Evolutionary conservation across 805 yeast genomes (phyloP).

Genomic region (Spathaspora hagerdaliae): DNA sequence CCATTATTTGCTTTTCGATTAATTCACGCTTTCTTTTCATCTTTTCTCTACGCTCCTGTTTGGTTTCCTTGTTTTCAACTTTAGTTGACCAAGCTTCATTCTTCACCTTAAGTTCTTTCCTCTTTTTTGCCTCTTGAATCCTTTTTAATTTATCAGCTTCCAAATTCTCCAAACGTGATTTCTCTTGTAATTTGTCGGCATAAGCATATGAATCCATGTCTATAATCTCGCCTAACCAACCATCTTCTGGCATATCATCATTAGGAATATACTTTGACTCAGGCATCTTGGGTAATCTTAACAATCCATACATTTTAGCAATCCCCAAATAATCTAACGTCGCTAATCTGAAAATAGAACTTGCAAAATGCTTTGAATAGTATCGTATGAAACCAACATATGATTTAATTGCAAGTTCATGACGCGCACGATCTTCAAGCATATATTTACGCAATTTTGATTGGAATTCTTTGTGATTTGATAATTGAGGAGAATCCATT

Average conservation of each 20-base stretch:
- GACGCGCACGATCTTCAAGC: conserved; percentile 69
- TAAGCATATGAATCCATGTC: conserved; percentile 69
- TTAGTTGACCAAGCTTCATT: conserved; percentile 83
- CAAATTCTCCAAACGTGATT: conserved; percentile 53
- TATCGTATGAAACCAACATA: conserved; percentile 81
- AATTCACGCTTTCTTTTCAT: conserved; percentile 64
- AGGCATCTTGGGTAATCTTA: conserved; percentile 92
- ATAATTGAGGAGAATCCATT: conserved; percentile 19
- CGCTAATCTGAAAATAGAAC: conserved; percentile 78
- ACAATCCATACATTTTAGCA: conserved; percentile 74
- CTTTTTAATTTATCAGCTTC: conserved; percentile 40
- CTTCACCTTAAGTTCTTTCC: conserved; percentile 44
- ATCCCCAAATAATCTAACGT: conserved; percentile 67
- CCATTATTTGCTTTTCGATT: conserved; percentile 49
- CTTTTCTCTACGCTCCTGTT: conserved; percentile 62
- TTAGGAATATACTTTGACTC: conserved; percentile 56
- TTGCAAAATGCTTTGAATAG: conserved; percentile 83
- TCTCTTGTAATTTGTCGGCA: conserved; percentile 61
- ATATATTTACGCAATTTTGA: conserved; percentile 47
- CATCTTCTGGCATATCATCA: conserved; percentile 58
- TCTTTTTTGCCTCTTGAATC: conserved; percentile 36
- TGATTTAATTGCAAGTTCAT: conserved; percentile 75
- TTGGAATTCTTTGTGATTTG: conserved; percentile 25
- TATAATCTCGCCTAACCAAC: conserved; percentile 65
- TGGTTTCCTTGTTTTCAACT: conserved; percentile 55